Evolutionary conservation across 2,329 filamentous ascomycete genomes (phyloP).

Genomic region (Tolypocladium amazonense): DNA sequence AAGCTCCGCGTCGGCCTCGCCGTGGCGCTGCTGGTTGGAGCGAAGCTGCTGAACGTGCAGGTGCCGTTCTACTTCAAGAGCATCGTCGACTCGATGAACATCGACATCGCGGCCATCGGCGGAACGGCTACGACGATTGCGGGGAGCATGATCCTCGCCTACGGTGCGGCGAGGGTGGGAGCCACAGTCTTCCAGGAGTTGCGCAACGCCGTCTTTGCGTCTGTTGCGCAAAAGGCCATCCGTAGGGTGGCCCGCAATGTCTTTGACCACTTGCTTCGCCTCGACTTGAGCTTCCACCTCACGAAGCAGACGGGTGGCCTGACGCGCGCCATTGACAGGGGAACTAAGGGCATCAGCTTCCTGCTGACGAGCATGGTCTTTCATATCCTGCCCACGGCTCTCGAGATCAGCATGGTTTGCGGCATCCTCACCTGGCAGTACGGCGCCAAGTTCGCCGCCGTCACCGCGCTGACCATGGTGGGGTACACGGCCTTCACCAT

Average conservation of each 20-base stretch:
- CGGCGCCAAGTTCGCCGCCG: conserved; percentile 79
- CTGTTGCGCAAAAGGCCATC: conserved; percentile 94
- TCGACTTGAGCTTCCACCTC: conserved; percentile 91
- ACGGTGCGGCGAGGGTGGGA: conserved; percentile 79
- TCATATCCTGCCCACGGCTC: conserved; percentile 82
- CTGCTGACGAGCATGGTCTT: conserved; percentile 97
- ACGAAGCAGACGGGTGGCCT: conserved; percentile 89
- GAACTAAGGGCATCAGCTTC: conserved; percentile 98
- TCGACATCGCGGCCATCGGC: conserved; percentile 79
- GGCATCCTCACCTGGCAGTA: conserved; percentile 96
- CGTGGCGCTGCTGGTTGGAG: conserved; percentile 73
- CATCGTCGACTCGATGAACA: conserved; percentile 96
- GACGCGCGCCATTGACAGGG: conserved; percentile 87
- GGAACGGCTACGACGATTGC: conserved; percentile 83
- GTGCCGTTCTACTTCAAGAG: conserved; percentile 98
- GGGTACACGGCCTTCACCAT: conserved; percentile 97
- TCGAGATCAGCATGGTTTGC: conserved; percentile 93
- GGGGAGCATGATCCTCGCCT: conserved; percentile 86
- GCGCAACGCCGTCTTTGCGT: conserved; percentile 92
- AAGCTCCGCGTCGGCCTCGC: conserved; percentile 78
- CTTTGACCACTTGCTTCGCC: conserved; percentile 76
- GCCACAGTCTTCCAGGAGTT: conserved; percentile 87
- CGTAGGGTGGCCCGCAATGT: conserved; percentile 83
- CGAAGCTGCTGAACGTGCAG: conserved; percentile 94
- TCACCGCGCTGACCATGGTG: conserved; percentile 84